Percentiles rank a stretch among this genome's conserved stretches.
These are phyloP conservation scores for Apiotrichum porosum DNA, from an alignment of 1,284 basidiomycete genomes.

Conservation along the genomic window DNA sequence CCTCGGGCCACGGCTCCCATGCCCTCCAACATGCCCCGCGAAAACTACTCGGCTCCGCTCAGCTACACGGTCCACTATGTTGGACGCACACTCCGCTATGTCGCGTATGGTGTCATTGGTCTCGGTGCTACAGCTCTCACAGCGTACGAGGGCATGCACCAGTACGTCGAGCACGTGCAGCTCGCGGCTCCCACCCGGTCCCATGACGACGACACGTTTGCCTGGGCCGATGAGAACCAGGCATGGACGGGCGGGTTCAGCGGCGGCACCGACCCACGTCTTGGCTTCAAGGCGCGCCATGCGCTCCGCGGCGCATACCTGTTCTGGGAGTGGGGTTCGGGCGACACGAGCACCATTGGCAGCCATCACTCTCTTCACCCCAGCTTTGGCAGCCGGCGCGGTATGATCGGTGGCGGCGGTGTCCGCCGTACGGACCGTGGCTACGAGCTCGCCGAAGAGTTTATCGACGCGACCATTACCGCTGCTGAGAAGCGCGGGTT, in stretches of 20 bases:
- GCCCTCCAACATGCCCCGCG: conserved; percentile 36
- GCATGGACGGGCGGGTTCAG: conserved; percentile 64
- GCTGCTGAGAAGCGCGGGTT: conserved; percentile 33
- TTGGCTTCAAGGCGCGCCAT: conserved; percentile 64
- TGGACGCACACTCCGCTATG: conserved; percentile 32
- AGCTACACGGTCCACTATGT: conserved; percentile 41
- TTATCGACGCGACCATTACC: conserved; percentile 35
- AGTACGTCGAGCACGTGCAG: conserved; percentile 64
- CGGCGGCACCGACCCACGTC: conserved; percentile 68
- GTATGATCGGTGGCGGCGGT: conserved; percentile 26
- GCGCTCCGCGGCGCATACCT: conserved; percentile 71
- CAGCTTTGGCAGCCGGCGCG: conserved; percentile 22
- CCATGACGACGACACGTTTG: conserved; percentile 56
- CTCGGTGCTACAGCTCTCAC: conserved; percentile 49
- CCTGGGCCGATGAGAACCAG: conserved; percentile 67
- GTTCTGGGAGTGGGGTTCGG: conserved; percentile 65
- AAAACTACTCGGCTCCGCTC: conserved; percentile 44
- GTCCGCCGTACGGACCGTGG: conserved; percentile 36
- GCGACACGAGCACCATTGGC: conserved; percentile 43
- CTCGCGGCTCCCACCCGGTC: conserved; percentile 52
- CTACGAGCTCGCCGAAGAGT: conserved; percentile 45
- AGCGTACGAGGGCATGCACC: conserved; percentile 58
- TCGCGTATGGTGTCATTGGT: conserved; percentile 38
- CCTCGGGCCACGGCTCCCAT: conserved; percentile 14
- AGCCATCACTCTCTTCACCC: conserved; percentile 21